Evolutionary conservation across 202 grass and related monocot genomes (phyloP).

Genomic region (Miscanthus sacchariflorus): DNA sequence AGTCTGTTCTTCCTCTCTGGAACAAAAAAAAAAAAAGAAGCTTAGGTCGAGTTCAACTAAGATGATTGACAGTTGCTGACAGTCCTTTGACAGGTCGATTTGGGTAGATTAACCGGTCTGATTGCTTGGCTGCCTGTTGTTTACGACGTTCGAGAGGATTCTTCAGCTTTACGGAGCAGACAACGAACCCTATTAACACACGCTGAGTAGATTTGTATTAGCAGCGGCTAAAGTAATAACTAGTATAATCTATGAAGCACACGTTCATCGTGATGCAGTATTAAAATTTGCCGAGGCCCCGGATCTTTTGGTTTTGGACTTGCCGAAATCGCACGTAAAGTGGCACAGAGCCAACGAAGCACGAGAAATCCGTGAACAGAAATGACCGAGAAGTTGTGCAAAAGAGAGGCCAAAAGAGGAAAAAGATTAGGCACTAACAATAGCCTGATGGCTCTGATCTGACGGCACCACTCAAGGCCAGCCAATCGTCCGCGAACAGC

Average conservation of each 20-base stretch:
- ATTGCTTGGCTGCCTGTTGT: background rate
- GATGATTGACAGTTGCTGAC: background rate
- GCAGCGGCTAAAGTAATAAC: background rate
- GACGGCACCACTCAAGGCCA: background rate
- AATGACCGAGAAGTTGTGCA: background rate
- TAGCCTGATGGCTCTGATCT: background rate
- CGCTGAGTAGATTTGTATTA: background rate
- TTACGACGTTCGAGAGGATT: constrained; percentile 32
- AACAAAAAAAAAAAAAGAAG: background rate
- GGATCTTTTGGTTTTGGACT: background rate
- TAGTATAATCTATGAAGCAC: constrained; percentile 11
- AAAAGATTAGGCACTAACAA: background rate
- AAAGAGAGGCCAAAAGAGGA: background rate
- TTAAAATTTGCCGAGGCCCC: constrained; percentile 2
- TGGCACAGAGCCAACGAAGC: no score
- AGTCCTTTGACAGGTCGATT: background rate
- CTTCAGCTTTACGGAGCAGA: constrained; percentile 3
- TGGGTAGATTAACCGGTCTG: background rate
- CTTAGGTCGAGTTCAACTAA: background rate
- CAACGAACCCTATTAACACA: background rate
- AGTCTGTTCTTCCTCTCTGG: background rate
- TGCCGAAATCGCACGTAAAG: constrained; percentile 37
- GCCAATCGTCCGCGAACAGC: background rate
- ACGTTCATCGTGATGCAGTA: constrained; percentile 44
- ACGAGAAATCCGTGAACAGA: background rate